A percentile compares a stretch with the other conserved stretches of the same genome.
These are phyloP conservation scores for Stereum hirsutum DNA, from an alignment of 1,284 basidiomycete genomes.

Conservation along the genomic window DNA sequence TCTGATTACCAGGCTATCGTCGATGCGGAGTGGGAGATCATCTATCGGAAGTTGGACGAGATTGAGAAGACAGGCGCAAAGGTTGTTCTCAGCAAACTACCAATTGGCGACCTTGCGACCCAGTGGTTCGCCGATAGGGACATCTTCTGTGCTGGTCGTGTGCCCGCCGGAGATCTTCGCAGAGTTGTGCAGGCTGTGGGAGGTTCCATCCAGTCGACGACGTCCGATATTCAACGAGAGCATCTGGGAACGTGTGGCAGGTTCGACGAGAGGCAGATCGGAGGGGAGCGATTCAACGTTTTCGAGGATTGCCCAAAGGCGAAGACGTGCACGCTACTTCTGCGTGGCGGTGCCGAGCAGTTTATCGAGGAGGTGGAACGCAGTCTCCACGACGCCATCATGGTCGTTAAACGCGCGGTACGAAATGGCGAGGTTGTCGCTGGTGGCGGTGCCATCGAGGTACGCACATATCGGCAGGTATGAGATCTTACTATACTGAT, in stretches of 20 bases:
- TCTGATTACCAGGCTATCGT: conserved; percentile 99
- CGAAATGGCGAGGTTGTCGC: conserved; percentile 95
- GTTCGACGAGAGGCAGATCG: conserved; percentile 95
- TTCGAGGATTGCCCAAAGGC: conserved; percentile 92
- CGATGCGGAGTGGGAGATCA: conserved; percentile 99
- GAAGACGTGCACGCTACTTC: conserved; percentile 95
- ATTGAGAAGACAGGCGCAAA: conserved; percentile 97
- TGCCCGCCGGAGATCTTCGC: conserved; percentile 85
- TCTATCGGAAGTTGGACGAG: conserved; percentile 94
- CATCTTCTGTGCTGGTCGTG: conserved; percentile 98
- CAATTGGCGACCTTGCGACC: conserved; percentile 97
- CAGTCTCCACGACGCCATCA: conserved; percentile 96
- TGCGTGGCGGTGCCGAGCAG: conserved; percentile 96
- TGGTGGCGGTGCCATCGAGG: conserved; percentile 96
- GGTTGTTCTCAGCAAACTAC: conserved; percentile 95
- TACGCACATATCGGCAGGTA: conserved; percentile 23
- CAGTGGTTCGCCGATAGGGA: conserved; percentile 99
- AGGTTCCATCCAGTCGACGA: conserved; percentile 92
- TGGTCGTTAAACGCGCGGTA: conserved; percentile 98
- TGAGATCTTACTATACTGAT: conserved; percentile 3
- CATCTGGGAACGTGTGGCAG: conserved; percentile 88
- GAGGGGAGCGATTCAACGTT: conserved; percentile 95
- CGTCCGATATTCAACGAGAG: conserved; percentile 84
- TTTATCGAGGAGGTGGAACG: conserved; percentile 99
- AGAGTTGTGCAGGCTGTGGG: conserved; percentile 95